Base-by-base conservation (phyloP, 1,284 basidiomycete genomes). In the Phylloporus sp. region DNA sequence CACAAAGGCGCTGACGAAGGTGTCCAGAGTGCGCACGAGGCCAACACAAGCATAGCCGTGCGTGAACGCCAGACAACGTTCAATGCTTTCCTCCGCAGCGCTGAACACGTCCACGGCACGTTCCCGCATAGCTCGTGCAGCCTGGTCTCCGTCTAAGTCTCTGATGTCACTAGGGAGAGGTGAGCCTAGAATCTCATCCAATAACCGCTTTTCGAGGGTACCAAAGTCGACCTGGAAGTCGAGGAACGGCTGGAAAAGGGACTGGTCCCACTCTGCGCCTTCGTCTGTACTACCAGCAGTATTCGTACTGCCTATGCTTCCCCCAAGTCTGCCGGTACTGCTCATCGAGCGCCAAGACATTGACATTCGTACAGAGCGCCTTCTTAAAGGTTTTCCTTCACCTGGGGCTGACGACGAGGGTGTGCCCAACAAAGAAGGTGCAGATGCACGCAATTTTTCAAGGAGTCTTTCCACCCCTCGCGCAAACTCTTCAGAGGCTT, bases 191-290 rank as follows among this genome's bases (percentile, higher is more conserved):
- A 93, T 81, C 31, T 83, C 81, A 47, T 88, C 82, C 6, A 87
- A 82, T 53, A 97, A 78, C 15, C 86, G 84, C 50, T 84, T 83
- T 76, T 98, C 96, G 44, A 96, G 82, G 1, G 82, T 78, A 0
- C 86, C 85, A 75, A 96, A 98, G 60, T 95, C 90, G 22, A 87
- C 82, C 72, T 98, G 96, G 66, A 91, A 91, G 72, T 96, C 93
- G 24, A 96, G 81, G 80, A 97, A 98, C 0, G 96, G 94, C 73
- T 96, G 94, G 76, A 95, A 96, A 13, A 98, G 81, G 46, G 91
- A 88, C 60, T 91, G 89, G 71, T 97, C 94, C 96, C 96, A 98
- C 55, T 89, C 88, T 66, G 86, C 78, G 15, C 80, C 80, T 52
- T 84, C 82, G n/a, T 68, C 73, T 55, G 54, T 34, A 50, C 64